These are phyloP conservation scores for Leccinum angustisporum DNA, from an alignment of 1,284 basidiomycete genomes.

Conservation along the genomic window DNA sequence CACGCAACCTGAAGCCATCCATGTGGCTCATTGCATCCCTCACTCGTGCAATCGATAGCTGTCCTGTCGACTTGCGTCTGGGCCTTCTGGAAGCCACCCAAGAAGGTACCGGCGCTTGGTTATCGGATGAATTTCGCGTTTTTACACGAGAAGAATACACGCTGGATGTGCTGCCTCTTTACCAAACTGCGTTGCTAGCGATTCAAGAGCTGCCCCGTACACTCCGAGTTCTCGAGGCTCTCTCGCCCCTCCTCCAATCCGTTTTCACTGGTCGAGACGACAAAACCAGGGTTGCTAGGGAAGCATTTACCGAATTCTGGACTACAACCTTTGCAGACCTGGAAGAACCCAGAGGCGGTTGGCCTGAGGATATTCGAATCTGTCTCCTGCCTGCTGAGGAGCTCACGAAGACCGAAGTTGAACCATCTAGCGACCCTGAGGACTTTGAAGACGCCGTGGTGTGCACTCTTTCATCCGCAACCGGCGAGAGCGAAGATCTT, in stretches of 20 bases:
- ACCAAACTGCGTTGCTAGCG: conserved; percentile 52
- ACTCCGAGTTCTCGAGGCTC: conserved; percentile 39
- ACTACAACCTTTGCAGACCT: conserved; percentile 41
- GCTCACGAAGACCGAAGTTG: conserved; percentile 5
- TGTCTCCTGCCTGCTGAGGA: conserved; percentile 33
- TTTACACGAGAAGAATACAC: conserved; percentile 55
- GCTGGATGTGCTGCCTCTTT: conserved; percentile 60
- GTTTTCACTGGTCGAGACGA: conserved; percentile 50
- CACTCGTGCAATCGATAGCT: conserved; percentile 50
- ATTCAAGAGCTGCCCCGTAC: conserved; percentile 46
- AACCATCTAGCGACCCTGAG: conserved; percentile 27
- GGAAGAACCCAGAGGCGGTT: conserved; percentile 45
- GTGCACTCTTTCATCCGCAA: conserved; percentile 6
- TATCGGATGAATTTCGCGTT: conserved; percentile 53
- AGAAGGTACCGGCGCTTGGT: conserved; percentile 61
- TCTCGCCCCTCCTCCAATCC: conserved; percentile 52
- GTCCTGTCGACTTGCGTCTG: conserved; percentile 47
- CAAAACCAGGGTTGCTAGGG: conserved; percentile 39
- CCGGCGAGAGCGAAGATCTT: conserved; percentile 5
- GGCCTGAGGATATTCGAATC: conserved; percentile 48
- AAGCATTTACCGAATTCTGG: conserved; percentile 64
- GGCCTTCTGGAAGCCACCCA: conserved; percentile 48
- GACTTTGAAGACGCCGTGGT: conserved; percentile 21
- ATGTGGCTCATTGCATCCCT: conserved; percentile 64
- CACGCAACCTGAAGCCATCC: conserved; percentile 48